Conservation (phyloP, 2,329 filamentous ascomycete genomes). For the Pseudodiploospora longispora region DNA sequence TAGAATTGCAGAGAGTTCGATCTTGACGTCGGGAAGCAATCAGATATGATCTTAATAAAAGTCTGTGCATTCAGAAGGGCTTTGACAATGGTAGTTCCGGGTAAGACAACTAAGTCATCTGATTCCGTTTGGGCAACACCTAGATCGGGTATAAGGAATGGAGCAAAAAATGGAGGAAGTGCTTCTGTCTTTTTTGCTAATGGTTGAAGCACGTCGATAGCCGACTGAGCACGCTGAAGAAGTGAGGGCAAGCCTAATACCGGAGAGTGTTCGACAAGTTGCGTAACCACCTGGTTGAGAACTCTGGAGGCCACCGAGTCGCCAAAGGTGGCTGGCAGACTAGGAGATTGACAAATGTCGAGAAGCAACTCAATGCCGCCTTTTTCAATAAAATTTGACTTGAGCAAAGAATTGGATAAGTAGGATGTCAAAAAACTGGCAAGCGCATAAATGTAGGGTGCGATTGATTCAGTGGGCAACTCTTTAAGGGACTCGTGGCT, state of each 20-base stretch:
- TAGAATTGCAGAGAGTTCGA: slow-evolving; percentile 59
- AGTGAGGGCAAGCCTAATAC: slow-evolving; percentile 76
- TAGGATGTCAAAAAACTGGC: slow-evolving; percentile 70
- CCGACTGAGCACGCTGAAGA: slow-evolving; percentile 62
- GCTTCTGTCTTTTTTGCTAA: slow-evolving; percentile 47
- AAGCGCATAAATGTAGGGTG: slow-evolving; percentile 66
- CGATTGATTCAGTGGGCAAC: slow-evolving; percentile 33
- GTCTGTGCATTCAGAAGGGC: slow-evolving; percentile 69
- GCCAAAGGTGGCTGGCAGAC: slow-evolving; percentile 56
- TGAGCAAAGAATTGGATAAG: slow-evolving; percentile 65
- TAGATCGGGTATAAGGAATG: slow-evolving; percentile 46
- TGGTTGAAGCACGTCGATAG: slow-evolving; percentile 59
- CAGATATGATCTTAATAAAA: slow-evolving; percentile 65
- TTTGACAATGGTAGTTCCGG: slow-evolving; percentile 72
- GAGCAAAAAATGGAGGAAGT: slow-evolving; percentile 60
- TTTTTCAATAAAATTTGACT: slow-evolving; percentile 63
- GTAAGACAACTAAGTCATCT: slow-evolving; percentile 35
- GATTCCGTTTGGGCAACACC: slow-evolving; percentile 23
- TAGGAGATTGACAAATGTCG: slow-evolving; percentile 75
- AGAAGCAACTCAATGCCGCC: slow-evolving; percentile 79
- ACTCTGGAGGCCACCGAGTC: slow-evolving; percentile 60
- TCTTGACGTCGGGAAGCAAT: slow-evolving; percentile 64
- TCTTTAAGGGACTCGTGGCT: slow-evolving; percentile 13
- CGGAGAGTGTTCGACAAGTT: slow-evolving; percentile 72
- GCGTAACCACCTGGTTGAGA: slow-evolving; percentile 65